Percentiles rank a stretch among this genome's conserved stretches.
Evolutionary conservation across 768 basidiomycete species (phyloP).

Genomic region (Kwoniella shandongensis): DNA sequence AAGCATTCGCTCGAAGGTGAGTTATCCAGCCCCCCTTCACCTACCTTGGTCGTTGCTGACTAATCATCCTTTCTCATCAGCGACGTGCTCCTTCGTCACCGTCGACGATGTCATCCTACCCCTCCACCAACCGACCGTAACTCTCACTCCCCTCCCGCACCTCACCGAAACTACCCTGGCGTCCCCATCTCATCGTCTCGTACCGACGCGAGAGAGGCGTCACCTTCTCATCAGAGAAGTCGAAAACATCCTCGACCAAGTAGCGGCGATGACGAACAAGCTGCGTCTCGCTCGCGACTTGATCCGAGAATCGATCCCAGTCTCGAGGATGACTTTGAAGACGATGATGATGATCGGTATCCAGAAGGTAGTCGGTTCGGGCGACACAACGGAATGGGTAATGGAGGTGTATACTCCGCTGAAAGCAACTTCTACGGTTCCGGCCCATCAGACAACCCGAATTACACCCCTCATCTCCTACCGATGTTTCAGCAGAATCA

Average conservation of each 20-base stretch:
- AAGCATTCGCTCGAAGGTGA: slow-evolving; percentile 54
- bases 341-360: slow-evolving; percentile 16
- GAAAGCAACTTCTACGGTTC: slow-evolving; percentile 23
- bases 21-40: slow-evolving; percentile 4
- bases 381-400: slow-evolving; percentile 30
- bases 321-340: slow-evolving; percentile 29
- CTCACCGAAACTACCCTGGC: slow-evolving; percentile 37
- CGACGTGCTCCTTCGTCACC: slow-evolving; percentile 54
- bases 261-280: slow-evolving; percentile 15
- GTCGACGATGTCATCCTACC: slow-evolving; percentile 52
- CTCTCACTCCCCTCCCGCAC: slow-evolving; percentile 33
- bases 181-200: slow-evolving; percentile 45
- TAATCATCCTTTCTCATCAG: slow-evolving; percentile 20
- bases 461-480: slow-evolving; percentile 44
- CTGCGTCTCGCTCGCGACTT: slow-evolving; percentile 7
- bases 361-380: slow-evolving; percentile 19
- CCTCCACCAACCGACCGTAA: slow-evolving; percentile 36
- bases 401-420: slow-evolving; percentile 29
- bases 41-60: slow-evolving; percentile 2
- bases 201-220: slow-evolving; percentile 35
- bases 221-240: slow-evolving; percentile 20
- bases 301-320: slow-evolving; percentile 17
- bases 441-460: slow-evolving; percentile 18
- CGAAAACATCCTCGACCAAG: slow-evolving; percentile 28
- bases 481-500: slow-evolving; percentile 38